Conservation (phyloP, 2,329 filamentous ascomycete species). For the Fusarium sp. region DNA sequence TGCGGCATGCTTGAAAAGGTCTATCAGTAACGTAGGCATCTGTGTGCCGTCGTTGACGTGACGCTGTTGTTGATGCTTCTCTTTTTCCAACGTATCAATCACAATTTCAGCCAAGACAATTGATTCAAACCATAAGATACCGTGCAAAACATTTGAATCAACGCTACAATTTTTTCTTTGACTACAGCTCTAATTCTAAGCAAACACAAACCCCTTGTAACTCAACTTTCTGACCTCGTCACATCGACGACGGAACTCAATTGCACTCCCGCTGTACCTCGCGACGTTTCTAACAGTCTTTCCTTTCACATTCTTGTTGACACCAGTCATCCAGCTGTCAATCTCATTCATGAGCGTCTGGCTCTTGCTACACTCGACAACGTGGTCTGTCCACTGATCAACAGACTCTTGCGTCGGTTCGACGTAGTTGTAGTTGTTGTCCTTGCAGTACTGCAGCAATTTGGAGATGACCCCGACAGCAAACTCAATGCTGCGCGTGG, state of each 20-base stretch:
- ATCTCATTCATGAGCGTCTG: constrained; percentile 48
- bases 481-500: constrained; percentile 30
- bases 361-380: constrained; percentile 56
- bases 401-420: constrained; percentile 21
- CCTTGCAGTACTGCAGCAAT: constrained; percentile 22
- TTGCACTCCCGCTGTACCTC: constrained; percentile 21
- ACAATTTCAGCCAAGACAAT: background rate
- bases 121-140: background rate
- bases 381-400: constrained; percentile 53
- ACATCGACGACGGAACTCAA: constrained; percentile 29
- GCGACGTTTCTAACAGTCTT: constrained; percentile 56
- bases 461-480: constrained; percentile 7
- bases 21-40: background rate
- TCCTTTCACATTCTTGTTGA: constrained; percentile 63
- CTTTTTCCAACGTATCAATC: background rate
- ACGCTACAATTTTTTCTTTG: background rate
- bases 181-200: background rate
- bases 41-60: background rate
- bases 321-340: constrained; percentile 66
- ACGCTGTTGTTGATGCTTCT: background rate
- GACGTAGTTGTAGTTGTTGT: constrained; percentile 11
- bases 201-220: constrained; percentile 12
- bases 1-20: background rate
- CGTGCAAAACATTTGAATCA: background rate
- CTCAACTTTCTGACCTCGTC: constrained; percentile 7